Conservation (phyloP, 2,329 filamentous ascomycete genomes). For the Penicillium olsonii region DNA sequence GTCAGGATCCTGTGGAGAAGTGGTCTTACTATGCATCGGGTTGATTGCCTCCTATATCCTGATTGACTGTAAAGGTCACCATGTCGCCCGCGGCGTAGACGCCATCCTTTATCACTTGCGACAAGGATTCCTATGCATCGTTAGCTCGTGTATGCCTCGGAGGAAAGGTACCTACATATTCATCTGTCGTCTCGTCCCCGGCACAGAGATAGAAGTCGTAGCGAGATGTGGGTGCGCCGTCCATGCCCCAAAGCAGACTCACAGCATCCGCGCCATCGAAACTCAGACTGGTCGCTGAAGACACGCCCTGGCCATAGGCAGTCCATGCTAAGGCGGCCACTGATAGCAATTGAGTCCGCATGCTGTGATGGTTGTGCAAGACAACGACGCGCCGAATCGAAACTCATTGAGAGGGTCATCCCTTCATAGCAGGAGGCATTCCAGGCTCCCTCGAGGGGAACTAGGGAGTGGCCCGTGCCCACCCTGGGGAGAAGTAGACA, state of each 20-base stretch:
- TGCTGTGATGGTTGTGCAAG: slow-evolving; percentile 22
- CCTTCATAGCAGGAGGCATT: slow-evolving; percentile 4
- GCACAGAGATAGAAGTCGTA: slow-evolving; percentile 64
- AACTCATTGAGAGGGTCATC: slow-evolving; percentile 5
- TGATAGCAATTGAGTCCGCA: slow-evolving; percentile 34
- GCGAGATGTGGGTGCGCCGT: slow-evolving; percentile 8
- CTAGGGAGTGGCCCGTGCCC: neutral
- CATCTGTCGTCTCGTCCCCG: slow-evolving; percentile 56
- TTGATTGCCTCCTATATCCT: slow-evolving; percentile 46
- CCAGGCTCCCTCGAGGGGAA: neutral
- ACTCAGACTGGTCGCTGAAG: slow-evolving; percentile 51
- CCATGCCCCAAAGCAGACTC: slow-evolving; percentile 26
- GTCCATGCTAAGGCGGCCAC: slow-evolving; percentile 41
- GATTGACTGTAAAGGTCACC: slow-evolving; percentile 48
- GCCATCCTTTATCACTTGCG: slow-evolving; percentile 40
- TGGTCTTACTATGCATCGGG: slow-evolving; percentile 58
- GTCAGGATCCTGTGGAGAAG: neutral
- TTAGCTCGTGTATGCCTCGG: neutral
- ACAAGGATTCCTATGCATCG: slow-evolving; percentile 41
- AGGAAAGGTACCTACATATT: slow-evolving; percentile 42
- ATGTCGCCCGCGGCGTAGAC: slow-evolving; percentile 43
- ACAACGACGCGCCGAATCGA: slow-evolving; percentile 1
- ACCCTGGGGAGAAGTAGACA: too few species aligned
- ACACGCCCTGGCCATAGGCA: slow-evolving; percentile 43
- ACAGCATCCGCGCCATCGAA: slow-evolving; percentile 54